Evolutionary conservation across 768 basidiomycete species (phyloP).

Genomic region (Cystobasidiopsis lactophilus): DNA sequence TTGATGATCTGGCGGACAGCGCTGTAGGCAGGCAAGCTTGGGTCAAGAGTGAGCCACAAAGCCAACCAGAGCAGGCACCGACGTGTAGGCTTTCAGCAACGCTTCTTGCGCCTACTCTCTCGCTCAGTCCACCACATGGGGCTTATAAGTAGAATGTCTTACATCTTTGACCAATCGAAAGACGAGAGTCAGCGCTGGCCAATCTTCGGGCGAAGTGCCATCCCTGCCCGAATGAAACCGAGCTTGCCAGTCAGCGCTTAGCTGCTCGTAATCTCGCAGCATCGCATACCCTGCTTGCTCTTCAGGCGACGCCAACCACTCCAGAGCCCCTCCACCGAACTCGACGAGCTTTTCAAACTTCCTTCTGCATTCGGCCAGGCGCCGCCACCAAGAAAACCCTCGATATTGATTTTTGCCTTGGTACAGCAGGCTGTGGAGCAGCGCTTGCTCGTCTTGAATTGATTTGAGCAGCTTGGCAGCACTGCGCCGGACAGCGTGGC

Average conservation of each 20-base stretch:
- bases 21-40: neutral
- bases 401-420: constrained; percentile 1
- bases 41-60: neutral
- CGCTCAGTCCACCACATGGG: neutral
- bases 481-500: no score
- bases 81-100: neutral
- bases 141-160: neutral
- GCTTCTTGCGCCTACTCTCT: neutral
- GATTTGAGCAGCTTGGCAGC: no score
- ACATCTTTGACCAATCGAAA: neutral
- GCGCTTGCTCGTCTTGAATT: neutral
- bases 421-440: neutral
- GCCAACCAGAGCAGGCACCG: neutral
- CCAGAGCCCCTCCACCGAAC: no score
- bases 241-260: no score
- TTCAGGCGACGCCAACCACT: no score
- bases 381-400: neutral
- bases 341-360: no score
- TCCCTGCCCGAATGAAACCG: no score
- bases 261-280: no score
- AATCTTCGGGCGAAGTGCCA: no score
- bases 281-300: no score
- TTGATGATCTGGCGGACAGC: neutral
- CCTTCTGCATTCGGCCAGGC: neutral
- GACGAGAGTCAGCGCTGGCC: no score